These are phyloP conservation scores for Emericellopsis atlantica DNA, from an alignment of 2,329 filamentous ascomycete genomes.

Conservation along the genomic window DNA sequence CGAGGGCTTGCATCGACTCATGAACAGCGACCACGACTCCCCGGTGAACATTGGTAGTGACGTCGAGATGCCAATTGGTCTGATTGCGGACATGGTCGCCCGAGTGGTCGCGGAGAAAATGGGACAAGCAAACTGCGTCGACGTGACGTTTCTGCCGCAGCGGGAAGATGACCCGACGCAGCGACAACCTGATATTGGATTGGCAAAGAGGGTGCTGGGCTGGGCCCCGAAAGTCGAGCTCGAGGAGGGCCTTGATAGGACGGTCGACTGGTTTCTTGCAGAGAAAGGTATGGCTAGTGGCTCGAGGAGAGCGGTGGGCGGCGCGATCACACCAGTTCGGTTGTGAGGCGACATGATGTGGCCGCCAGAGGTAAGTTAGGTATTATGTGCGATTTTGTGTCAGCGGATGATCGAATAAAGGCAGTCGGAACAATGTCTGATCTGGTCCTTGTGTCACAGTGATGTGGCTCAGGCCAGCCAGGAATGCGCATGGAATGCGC, in stretches of 20 bases:
- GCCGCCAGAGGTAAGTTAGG: too few species aligned
- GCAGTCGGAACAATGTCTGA: too few species aligned
- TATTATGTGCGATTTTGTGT: too few species aligned
- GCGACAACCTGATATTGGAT: constrained; percentile 5
- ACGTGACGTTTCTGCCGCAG: constrained; percentile 3
- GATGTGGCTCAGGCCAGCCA: too few species aligned
- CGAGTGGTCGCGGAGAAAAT: constrained; percentile 3
- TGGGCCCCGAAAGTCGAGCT: constrained; percentile 3
- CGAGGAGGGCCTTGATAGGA: constrained; percentile 3
- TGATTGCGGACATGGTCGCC: constrained; percentile 4
- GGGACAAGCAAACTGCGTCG: not conserved
- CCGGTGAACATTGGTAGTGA: constrained; percentile 6
- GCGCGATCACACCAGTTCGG: too few species aligned
- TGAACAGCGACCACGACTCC: constrained; percentile 3
- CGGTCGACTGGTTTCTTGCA: constrained; percentile 4
- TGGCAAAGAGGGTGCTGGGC: constrained; percentile 3
- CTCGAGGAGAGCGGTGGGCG: too few species aligned
- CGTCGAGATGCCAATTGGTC: constrained; percentile 3
- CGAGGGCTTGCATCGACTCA: constrained; percentile 1
- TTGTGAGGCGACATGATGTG: too few species aligned
- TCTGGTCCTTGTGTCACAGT: too few species aligned
- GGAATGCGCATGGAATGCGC: too few species aligned
- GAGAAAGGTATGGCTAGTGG: too few species aligned
- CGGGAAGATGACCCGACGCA: constrained; percentile 4
- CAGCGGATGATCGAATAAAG: too few species aligned